Percentiles rank a stretch among this genome's conserved stretches.
These are phyloP conservation scores for Tylopilus intermedius DNA, from an alignment of 768 basidiomycete species.

Conservation along the genomic window DNA sequence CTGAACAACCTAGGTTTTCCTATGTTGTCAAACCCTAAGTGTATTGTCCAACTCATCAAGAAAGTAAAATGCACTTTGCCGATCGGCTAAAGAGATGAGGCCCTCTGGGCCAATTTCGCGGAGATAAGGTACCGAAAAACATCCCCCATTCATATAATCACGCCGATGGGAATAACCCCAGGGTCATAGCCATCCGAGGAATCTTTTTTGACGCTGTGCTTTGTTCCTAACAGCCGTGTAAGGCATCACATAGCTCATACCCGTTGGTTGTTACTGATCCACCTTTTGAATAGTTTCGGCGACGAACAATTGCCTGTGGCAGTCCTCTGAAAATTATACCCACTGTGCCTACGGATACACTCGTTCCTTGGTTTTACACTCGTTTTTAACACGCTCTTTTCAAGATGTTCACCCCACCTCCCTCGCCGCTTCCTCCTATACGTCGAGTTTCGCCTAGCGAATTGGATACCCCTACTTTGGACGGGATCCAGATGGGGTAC, in stretches of 20 bases:
- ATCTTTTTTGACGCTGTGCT: conserved; percentile 1
- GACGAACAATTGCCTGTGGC: background rate
- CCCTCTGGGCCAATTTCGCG: conserved; percentile 17
- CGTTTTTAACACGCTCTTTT: conserved; percentile 31
- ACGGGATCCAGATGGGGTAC: conserved; percentile 2
- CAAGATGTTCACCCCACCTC: conserved; percentile 38
- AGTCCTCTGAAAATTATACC: background rate
- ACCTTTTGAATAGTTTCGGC: conserved; percentile 2
- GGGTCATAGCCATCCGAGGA: background rate
- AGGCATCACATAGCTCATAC: background rate
- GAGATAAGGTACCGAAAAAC: conserved; percentile 18
- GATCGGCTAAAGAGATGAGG: conserved; percentile 6
- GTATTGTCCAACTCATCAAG: background rate
- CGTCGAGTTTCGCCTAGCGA: conserved; percentile 5
- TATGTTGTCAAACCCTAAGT: background rate
- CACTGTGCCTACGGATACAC: conserved; percentile 10
- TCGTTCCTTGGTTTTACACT: conserved; percentile 16
- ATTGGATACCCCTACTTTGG: background rate
- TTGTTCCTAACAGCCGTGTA: conserved; percentile 9
- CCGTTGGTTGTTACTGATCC: conserved; percentile 6
- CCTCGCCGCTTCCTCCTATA: conserved; percentile 34
- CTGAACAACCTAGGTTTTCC: background rate
- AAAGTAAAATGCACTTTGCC: background rate
- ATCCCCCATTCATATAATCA: conserved; percentile 12
- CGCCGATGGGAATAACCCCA: conserved; percentile 5